These are phyloP conservation scores for Bertia moriformis DNA, from an alignment of 2,329 filamentous ascomycete species.

Conservation along the genomic window DNA sequence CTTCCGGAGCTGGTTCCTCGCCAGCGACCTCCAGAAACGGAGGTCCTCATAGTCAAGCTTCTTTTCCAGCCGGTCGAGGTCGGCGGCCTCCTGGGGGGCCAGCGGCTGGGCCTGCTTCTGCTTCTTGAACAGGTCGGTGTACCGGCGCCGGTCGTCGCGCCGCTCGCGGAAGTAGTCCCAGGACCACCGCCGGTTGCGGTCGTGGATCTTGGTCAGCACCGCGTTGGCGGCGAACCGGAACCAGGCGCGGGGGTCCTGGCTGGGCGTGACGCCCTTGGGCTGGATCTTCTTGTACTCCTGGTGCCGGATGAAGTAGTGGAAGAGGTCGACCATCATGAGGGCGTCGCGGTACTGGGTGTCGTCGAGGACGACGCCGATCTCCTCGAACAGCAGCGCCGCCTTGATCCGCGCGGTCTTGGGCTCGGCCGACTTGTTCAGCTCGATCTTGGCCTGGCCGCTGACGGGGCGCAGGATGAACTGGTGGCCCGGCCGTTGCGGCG, in stretches of 20 bases:
- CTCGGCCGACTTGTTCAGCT: constrained; percentile 85
- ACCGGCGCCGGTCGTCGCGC: constrained; percentile 72
- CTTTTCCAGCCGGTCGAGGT: constrained; percentile 64
- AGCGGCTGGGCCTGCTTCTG: constrained; percentile 64
- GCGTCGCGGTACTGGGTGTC: constrained; percentile 95
- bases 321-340: constrained; percentile 94
- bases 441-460: constrained; percentile 83
- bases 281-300: constrained; percentile 92
- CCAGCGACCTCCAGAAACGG: constrained; percentile 89
- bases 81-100: constrained; percentile 53
- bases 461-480: constrained; percentile 95
- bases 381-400: constrained; percentile 81
- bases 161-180: constrained; percentile 93
- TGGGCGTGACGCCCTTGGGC: constrained; percentile 66
- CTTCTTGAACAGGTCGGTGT: constrained; percentile 94
- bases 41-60: constrained; percentile 90
- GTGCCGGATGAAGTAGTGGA: constrained; percentile 95
- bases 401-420: constrained; percentile 71
- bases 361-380: constrained; percentile 93
- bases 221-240: constrained; percentile 80
- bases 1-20: constrained; percentile 85
- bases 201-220: constrained; percentile 84
- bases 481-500: constrained; percentile 47
- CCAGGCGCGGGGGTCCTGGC: constrained; percentile 87
- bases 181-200: constrained; percentile 81